A percentile compares a stretch with the other conserved stretches of the same genome.
Evolutionary conservation across 176 grass and related monocot species (phyloP).

Genomic region (Eragrostis nindensis): DNA sequence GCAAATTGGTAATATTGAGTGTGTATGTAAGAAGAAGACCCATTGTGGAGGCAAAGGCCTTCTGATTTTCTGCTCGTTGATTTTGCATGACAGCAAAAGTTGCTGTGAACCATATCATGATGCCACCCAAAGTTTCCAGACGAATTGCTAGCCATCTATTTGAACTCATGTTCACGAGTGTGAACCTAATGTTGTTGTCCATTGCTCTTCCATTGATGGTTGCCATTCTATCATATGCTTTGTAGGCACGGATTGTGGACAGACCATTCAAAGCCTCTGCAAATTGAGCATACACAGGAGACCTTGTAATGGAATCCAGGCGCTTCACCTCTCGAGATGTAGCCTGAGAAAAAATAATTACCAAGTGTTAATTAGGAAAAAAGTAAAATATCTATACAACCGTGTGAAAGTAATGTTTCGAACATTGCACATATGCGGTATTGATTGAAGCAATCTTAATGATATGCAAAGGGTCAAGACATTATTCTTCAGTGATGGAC

Average conservation of each 20-base stretch:
- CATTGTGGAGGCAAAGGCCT: constrained; percentile 97
- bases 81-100: constrained; percentile 99
- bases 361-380: constrained; percentile 41
- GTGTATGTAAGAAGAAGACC: constrained; percentile 94
- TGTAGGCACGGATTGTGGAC: constrained; percentile 93
- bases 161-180: constrained; percentile 87
- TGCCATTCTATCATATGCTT: constrained; percentile 99
- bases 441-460: background rate
- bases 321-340: constrained; percentile 97
- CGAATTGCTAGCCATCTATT: constrained; percentile 99
- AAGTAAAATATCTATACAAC: constrained; percentile 18
- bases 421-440: background rate
- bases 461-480: background rate
- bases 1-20: constrained; percentile 93
- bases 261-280: constrained; percentile 94
- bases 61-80: constrained; percentile 85
- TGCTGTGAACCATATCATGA: constrained; percentile 99
- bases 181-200: constrained; percentile 98
- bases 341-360: constrained; percentile 55
- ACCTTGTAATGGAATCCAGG: constrained; percentile 92
- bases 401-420: background rate
- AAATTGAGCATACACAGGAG: constrained; percentile 98
- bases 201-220: constrained; percentile 90
- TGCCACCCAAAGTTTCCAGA: constrained; percentile 91
- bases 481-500: background rate